Evolutionary conservation across 192 early-diverging fungal genomes (phyloP), one percentile per base, ranked within the genome.

Genomic region (Linnemannia elongata): DNA sequence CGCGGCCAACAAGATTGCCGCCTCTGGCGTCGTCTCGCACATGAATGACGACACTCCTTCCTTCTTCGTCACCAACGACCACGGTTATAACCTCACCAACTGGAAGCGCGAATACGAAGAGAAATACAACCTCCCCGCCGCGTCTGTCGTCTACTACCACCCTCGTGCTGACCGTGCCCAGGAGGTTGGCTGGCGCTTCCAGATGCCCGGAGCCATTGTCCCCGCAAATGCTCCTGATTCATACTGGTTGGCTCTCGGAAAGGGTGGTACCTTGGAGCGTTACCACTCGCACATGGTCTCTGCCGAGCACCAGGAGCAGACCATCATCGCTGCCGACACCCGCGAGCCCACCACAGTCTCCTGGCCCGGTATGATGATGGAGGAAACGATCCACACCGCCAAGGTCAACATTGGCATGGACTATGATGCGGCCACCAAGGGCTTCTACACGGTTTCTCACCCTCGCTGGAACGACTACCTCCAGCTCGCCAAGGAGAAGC

Each of bases 101-200:
- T 87, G 85, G 85, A 87, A 87, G 76, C 85, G 85, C 36, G 76
- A 77, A 71, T 87, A 87, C 41, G 85, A 87, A 54, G 85, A 87
- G 52, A 87, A 81, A 69, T 87, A 78, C 80, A 87, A 87, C 68
- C 39, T 87, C 57, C 85, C 85, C 6, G 85, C 85, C 1, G 52
- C 85, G 1, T 87, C 85, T n/a, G 30, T 87, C 15, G 85, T 76
- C 33, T 87, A 78, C 33, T 87, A 87, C 54, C 81, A 87, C 30
- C 79, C 85, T 5, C 85, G 85, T 22, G 85, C 85, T 9, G 79
- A 87, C 33, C 41, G 27, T 22, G 70, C 85, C 3, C 85, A 87
- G 63, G 85, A 87, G 54, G 79, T 81, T 24, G 72, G 74, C 27
- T 87, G 85, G 85, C 79, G 85, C 20, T 69, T 87, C 57, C 85